Percentiles rank a stretch among this genome's conserved stretches.
Conservation (phyloP, 495 filamentous ascomycete species). For the Annulohypoxylon moriforme region DNA sequence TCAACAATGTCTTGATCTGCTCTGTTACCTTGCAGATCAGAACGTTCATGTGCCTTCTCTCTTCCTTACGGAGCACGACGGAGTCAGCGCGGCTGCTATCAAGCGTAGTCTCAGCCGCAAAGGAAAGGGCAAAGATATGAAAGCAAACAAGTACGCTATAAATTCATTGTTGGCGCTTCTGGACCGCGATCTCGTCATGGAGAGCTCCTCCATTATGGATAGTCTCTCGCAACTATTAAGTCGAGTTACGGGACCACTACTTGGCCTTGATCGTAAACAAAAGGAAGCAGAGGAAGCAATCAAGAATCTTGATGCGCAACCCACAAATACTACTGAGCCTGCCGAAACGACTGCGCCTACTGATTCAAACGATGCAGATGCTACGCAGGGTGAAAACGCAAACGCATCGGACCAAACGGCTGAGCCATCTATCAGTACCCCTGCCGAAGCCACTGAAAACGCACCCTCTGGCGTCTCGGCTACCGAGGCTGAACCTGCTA, state of each 20-base stretch:
- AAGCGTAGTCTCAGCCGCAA: constrained; percentile 83
- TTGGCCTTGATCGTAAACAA: constrained; percentile 82
- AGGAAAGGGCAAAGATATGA: constrained; percentile 84
- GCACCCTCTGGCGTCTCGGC: constrained; percentile 27
- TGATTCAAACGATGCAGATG: constrained; percentile 32
- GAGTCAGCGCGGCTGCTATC: constrained; percentile 67
- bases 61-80: constrained; percentile 96
- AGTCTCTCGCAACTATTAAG: constrained; percentile 86
- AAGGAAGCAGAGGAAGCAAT: constrained; percentile 73
- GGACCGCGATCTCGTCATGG: constrained; percentile 91
- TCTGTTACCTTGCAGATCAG: constrained; percentile 82
- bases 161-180: constrained; percentile 90
- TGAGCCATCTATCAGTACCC: constrained; percentile 25
- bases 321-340: constrained; percentile 44
- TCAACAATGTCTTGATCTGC: constrained; percentile 88
- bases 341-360: constrained; percentile 41
- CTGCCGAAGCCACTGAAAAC: constrained; percentile 44
- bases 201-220: constrained; percentile 96
- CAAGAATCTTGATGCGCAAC: constrained; percentile 64
- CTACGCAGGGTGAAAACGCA: constrained; percentile 8
- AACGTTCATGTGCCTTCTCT: constrained; percentile 87
- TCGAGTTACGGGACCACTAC: constrained; percentile 88
- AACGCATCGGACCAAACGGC: constrained; percentile 13
- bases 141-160: constrained; percentile 87
- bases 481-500: constrained; percentile 55